phyloP scores from a whole-genome alignment of 495 filamentous ascomycete genomes.

The Penicillium roqueforti region DNA sequence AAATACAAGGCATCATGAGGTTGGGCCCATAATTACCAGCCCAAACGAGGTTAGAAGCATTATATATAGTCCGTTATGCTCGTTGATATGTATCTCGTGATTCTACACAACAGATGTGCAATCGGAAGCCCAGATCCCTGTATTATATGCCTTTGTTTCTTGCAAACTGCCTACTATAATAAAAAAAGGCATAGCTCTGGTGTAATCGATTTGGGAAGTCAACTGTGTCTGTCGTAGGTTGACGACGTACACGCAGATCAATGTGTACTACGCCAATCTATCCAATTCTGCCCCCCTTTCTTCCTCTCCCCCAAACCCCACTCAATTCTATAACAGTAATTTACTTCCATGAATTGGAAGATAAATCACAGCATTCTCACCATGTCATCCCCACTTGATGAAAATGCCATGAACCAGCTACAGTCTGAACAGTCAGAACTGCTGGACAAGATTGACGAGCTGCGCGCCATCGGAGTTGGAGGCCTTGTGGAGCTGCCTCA shows the following conservation, averaged over 20 bases:
- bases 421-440: conserved; percentile 30
- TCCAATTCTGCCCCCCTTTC: not conserved
- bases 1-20: too few species aligned
- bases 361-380: not conserved
- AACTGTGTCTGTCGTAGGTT: not conserved
- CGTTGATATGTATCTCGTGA: not conserved
- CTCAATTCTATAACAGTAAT: not conserved
- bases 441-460: conserved; percentile 54
- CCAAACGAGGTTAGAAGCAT: too few species aligned
- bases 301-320: not conserved
- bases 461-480: conserved; percentile 53
- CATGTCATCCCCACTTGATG: not conserved
- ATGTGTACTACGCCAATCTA: not conserved
- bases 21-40: too few species aligned
- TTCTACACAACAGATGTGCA: not conserved
- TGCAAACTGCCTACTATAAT: not conserved
- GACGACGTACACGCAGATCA: not conserved
- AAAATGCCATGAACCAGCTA: conserved; percentile 13
- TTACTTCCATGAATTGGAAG: too few species aligned
- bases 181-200: not conserved
- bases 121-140: not conserved
- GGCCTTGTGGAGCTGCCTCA: conserved; percentile 61
- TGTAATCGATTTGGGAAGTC: not conserved
- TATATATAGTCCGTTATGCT: too few species aligned
- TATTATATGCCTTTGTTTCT: not conserved